Evolutionary conservation across 1,284 basidiomycete species (phyloP), one percentile per base, ranked within the genome.

Genomic region (Athelia sp.): DNA sequence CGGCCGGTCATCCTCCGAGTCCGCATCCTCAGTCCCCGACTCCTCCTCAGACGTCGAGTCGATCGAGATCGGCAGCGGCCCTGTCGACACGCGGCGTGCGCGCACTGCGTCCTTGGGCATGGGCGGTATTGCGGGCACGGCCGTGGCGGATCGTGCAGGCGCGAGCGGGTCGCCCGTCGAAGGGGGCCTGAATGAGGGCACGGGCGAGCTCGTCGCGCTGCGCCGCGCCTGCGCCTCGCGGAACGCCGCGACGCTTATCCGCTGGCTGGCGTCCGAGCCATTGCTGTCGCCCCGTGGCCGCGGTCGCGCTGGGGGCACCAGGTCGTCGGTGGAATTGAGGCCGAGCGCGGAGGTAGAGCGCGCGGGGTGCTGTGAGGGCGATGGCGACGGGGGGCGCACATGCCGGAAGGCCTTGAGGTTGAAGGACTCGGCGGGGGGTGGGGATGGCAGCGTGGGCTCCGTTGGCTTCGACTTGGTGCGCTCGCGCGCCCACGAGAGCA

Each of bases 231-330:
- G 84, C 32, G 79, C 84, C 69, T 89, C 87, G 46, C 84, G 76
- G 62, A 89, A 89, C 2, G 86, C 87, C 3, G 86, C 86, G 22
- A 89, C 81, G 9, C 83, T 86, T 45, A 89, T 88, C 46, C 84
- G 75, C 55, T 86, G 84, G 3, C 80, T 81, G 11, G 77, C 68
- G 45, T 86, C 82, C 2, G 81, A 82, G n/a, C 76, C 76, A 51
- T 72, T 60, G 63, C 82, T 84, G 43, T 70, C 67, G 19, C 73
- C 79, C 56, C 84, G 74, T 19, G 79, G 77, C 11, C 82, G 74
- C 21, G 65, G 69, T 19, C 62, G 65, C 3, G 64, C 63, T 13
- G 66, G 70, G 6, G 67, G 64, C 8, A 62, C 46, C 45, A 21
- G 60, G 49, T 38, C 61, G 22, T 49, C 10, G 63, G 56, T 13